Evolutionary conservation across 495 filamentous ascomycete species (phyloP), one percentile per base, ranked within the genome.

Genomic region (Hypomontagnella submonticulosa): DNA sequence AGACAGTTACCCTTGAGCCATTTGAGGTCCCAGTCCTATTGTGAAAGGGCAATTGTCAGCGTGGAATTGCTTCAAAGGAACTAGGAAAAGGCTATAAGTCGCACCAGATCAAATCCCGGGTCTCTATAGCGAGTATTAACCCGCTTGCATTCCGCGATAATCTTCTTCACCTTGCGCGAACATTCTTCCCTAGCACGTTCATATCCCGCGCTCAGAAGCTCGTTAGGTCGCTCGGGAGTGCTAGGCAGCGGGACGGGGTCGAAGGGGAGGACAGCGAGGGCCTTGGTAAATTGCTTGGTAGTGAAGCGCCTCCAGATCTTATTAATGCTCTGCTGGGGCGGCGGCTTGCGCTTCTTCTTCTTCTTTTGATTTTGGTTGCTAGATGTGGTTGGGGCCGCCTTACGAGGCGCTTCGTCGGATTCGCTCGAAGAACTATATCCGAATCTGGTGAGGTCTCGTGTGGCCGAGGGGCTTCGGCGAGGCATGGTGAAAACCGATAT

Each of bases 91-190:
- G 74, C 34, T 37, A 20, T 62, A 55, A 7, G 85, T 77, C 73
- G 83, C 78, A 85, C 90, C 82, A 74, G 85, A 75, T 98, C 92
- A 73, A 96, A 97, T 66, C 93, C 87, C 8, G 89, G 87, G 76
- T 98, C 94, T 11, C 90, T 86, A 67, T 97, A 98, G 68, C 93
- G 93, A 73, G 90, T 90, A 67, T 98, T 97, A 23, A 96, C 83
- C 13, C 91, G 82, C 62, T 85, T 79, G 75, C 93, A 97, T 75
- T 97, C 93, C 65, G 86, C 88, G 6, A 90, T 88, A 62, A 97
- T 97, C 71, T 92, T 91, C 16, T 86, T 84, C n/a, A 97, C 93
- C 53, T 93, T 92, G 30, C 82, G 81, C 41, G 81, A 79, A 74
- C 94, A 98, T 68, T 88, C 87, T 8, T 81, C 81, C 10, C 79